phyloP scores from a whole-genome alignment of 805 yeast genomes.

The Suhomyces sp. region DNA sequence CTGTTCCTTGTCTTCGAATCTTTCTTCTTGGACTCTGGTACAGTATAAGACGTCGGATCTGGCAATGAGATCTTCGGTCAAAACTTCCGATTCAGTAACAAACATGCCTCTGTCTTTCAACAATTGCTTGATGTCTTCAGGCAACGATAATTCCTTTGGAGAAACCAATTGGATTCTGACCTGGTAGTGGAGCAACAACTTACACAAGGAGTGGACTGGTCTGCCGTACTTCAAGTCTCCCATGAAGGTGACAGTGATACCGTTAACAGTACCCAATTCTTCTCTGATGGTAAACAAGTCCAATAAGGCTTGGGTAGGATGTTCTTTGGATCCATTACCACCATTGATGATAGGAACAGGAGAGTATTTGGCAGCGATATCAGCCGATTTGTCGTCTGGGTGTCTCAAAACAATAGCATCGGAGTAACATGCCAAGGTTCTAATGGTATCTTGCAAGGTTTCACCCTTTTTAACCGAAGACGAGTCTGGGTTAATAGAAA shows the following conservation, averaged over 20 bases:
- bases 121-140: conserved; percentile 67
- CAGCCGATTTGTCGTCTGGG: conserved; percentile 88
- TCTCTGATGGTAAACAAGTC: conserved; percentile 98
- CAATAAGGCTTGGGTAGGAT: conserved; percentile 97
- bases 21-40: conserved; percentile 96
- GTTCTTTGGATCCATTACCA: conserved; percentile 97
- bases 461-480: conserved; percentile 99
- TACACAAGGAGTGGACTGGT: conserved; percentile 95
- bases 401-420: conserved; percentile 98
- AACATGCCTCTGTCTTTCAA: conserved; percentile 67
- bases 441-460: conserved; percentile 92
- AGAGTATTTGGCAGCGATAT: conserved; percentile 91
- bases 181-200: conserved; percentile 85
- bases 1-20: conserved; percentile 73
- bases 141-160: conserved; percentile 84
- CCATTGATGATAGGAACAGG: conserved; percentile 97
- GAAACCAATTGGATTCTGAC: conserved; percentile 89
- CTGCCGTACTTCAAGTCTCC: conserved; percentile 98
- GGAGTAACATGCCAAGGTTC: conserved; percentile 91
- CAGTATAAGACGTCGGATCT: conserved; percentile 94
- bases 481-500: conserved; percentile 76
- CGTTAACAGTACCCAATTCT: conserved; percentile 97
- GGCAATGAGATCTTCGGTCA: conserved; percentile 82
- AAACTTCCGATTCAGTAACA: conserved; percentile 66
- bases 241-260: conserved; percentile 96